Conservation (phyloP, 2,329 filamentous ascomycete genomes). For the Arthrobotrys megalospora region DNA sequence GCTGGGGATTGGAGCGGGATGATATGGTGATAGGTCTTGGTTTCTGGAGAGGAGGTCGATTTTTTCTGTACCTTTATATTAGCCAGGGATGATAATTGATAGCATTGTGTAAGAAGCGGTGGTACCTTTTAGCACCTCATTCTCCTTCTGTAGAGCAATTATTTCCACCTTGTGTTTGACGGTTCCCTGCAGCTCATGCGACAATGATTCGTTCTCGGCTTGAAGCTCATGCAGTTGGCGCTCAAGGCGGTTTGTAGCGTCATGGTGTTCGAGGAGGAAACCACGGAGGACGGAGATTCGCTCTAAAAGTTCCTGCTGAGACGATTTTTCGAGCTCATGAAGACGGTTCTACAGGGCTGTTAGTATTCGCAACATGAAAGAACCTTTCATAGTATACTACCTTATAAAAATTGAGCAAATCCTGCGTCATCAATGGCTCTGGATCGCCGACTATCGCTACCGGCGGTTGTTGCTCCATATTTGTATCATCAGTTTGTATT, state of each 20-base stretch:
- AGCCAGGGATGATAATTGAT: neutral
- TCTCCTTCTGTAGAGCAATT: conserved; percentile 55
- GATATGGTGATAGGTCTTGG: conserved; percentile 29
- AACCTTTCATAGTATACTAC: conserved; percentile 14
- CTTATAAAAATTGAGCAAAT: conserved; percentile 58
- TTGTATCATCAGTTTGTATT: conserved; percentile 21
- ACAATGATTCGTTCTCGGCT: conserved; percentile 51
- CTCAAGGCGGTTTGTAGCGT: conserved; percentile 58
- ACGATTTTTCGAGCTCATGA: conserved; percentile 55
- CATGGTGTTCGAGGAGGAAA: conserved; percentile 58
- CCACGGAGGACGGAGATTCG: conserved; percentile 57
- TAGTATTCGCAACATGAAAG: conserved; percentile 2
- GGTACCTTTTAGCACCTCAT: conserved; percentile 55
- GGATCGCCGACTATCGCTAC: conserved; percentile 61
- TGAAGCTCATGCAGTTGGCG: conserved; percentile 59
- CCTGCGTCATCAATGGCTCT: conserved; percentile 61
- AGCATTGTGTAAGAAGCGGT: neutral
- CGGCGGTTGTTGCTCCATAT: conserved; percentile 55
- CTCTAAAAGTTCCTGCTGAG: conserved; percentile 53
- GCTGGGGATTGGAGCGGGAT: conserved; percentile 52
- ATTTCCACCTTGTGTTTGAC: conserved; percentile 55
- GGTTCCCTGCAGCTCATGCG: conserved; percentile 46
- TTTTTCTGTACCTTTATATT: conserved; percentile 27
- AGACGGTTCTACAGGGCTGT: conserved; percentile 46
- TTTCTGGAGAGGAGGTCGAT: conserved; percentile 51